Evolutionary conservation across 1,284 basidiomycete species (phyloP).

Genomic region (Retiboletus flavoniger): DNA sequence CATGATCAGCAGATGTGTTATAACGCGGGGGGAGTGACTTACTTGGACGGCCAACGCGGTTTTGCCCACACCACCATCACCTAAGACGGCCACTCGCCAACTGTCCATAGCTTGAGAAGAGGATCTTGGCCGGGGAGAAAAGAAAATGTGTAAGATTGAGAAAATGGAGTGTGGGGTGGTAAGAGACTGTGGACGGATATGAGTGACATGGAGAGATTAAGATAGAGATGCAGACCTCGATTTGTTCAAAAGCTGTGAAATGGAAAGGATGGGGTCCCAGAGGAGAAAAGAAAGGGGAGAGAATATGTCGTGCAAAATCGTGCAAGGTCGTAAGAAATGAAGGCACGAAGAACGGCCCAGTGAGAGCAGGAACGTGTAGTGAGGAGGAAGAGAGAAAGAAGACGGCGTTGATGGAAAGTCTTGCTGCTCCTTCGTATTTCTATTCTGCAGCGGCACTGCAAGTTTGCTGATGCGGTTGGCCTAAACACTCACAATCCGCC

Average conservation of each 20-base stretch:
- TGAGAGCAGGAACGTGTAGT: conserved; percentile 35
- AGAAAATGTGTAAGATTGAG: conserved; percentile 22
- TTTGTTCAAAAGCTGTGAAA: conserved; percentile 20
- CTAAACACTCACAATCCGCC: conserved; percentile 11
- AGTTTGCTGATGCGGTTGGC: conserved; percentile 22
- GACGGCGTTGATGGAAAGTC: conserved; percentile 35
- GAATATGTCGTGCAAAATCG: conserved; percentile 63
- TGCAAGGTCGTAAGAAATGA: conserved; percentile 65
- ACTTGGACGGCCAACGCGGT: conserved; percentile 95
- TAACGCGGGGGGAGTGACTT: conserved; percentile 29
- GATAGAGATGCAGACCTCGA: conserved; percentile 27
- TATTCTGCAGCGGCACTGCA: conserved; percentile 33
- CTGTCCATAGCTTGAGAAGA: conserved; percentile 67
- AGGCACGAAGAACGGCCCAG: conserved; percentile 35
- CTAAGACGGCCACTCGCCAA: conserved; percentile 92
- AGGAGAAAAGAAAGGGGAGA: conserved; percentile 28
- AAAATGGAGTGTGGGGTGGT: conserved; percentile 12
- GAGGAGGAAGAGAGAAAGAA: conserved; percentile 31
- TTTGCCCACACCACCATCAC: conserved; percentile 98
- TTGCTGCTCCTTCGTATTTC: conserved; percentile 36
- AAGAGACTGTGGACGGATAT: conserved; percentile 15
- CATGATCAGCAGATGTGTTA: conserved; percentile 14
- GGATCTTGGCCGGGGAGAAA: conserved; percentile 26
- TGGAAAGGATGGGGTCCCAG: conserved; percentile 23
- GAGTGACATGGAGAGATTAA: conserved; percentile 10